Base-by-base conservation (phyloP, 106 monocot species). In the Allium fistulosum region DNA sequence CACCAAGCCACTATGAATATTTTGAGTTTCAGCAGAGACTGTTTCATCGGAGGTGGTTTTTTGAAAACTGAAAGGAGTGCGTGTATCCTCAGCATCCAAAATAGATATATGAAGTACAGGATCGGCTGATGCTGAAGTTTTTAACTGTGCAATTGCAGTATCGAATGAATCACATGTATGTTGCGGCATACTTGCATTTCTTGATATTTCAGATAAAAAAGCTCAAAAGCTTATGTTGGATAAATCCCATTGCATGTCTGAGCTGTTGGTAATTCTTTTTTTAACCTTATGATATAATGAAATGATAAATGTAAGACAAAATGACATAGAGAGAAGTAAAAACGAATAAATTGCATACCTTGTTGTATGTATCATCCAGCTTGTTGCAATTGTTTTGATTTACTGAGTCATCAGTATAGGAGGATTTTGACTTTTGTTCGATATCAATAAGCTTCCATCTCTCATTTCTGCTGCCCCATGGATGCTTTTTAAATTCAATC, bases 151-250 rank as follows among this genome's bases (percentile, higher is more conserved):
- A 71, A 90, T 73, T 48, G 71, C 82, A 72, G 90, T 80, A 85
- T 90, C 90, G 78, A 90, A 90, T 68, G 85, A 83, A 72, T 90
- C 90, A 70, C 72, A 82, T 16, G 57, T 85, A 9, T 71, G 14
- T 46, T 77, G 52, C 14, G 60, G 65, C 17, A 59, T 69, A 57
- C 75, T 71, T 46, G 49, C 65, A 72, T 66, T 63, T 58, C 62
- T 56, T 49, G 70, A 74, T 28, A 63, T 22, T 63, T 77, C 76
- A 61, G 71, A 73, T 66, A 81, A 53, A 46, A 85, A 69, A 61
- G 82, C 78, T 67, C 85, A 80, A 73, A 90, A 77, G 58, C 85
- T 90, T 10, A 85, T 80, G 71, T 85, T 89, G 58, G 85, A 85
- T 49, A 83, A 7, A 59, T 69, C 46, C 85, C 77, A 90, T 37